These are phyloP conservation scores for Phytopythium delawarense DNA, from an alignment of 352 stramenopile genomes.

Conservation along the genomic window DNA sequence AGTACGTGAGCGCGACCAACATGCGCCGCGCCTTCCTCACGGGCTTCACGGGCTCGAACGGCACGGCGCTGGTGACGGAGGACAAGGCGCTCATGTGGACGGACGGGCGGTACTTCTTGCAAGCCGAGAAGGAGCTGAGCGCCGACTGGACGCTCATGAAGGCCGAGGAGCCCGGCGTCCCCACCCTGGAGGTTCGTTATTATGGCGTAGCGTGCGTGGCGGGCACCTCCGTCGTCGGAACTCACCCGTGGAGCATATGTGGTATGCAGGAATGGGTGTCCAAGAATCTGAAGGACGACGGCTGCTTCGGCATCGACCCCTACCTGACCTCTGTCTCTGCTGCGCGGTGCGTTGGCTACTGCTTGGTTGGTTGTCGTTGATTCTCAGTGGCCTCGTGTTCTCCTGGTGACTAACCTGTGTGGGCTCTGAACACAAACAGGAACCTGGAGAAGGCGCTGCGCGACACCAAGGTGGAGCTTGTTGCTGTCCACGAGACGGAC, in stretches of 20 bases:
- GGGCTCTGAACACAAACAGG: slow-evolving; percentile 12
- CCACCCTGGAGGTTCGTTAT: slow-evolving; percentile 82
- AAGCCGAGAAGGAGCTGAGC: slow-evolving; percentile 94
- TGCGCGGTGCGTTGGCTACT: slow-evolving; percentile 52
- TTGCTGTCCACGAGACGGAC: slow-evolving; percentile 62
- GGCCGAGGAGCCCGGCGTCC: slow-evolving; percentile 87
- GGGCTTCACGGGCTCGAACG: slow-evolving; percentile 96
- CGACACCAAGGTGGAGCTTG: slow-evolving; percentile 65
- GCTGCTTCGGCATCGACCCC: slow-evolving; percentile 93
- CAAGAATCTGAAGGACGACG: slow-evolving; percentile 55
- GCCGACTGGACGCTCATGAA: slow-evolving; percentile 96
- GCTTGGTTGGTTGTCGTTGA: neutral
- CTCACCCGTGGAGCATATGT: too few species aligned
- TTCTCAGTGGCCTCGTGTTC: neutral
- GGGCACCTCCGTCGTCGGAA: too few species aligned
- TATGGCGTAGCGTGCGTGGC: neutral
- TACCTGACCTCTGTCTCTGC: slow-evolving; percentile 90
- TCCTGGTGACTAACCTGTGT: neutral
- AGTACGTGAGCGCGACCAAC: slow-evolving; percentile 97
- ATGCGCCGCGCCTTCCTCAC: slow-evolving; percentile 95
- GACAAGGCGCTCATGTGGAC: slow-evolving; percentile 96
- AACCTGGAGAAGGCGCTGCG: slow-evolving; percentile 66
- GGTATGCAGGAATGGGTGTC: slow-evolving; percentile 54
- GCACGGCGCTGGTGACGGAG: slow-evolving; percentile 84
- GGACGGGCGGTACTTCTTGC: slow-evolving; percentile 97